These are phyloP conservation scores for Lipomyces yamanashiensis DNA, from an alignment of 805 yeast genomes.

Conservation along the genomic window DNA sequence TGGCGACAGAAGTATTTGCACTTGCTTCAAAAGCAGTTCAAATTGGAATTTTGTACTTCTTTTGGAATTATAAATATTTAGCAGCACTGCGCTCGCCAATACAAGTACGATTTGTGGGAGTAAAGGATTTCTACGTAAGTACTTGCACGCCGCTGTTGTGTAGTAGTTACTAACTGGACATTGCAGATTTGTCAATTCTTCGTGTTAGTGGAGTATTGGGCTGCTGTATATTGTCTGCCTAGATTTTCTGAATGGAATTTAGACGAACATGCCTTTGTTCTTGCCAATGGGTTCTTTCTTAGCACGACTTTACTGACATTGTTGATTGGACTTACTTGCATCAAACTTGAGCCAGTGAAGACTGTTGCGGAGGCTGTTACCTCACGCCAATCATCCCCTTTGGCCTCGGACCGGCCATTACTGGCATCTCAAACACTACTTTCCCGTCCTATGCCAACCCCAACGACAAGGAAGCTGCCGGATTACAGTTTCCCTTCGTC, in stretches of 20 bases:
- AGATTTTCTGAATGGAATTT: constrained; percentile 3
- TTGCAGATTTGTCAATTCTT: constrained; percentile 11
- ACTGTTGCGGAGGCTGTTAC: not conserved
- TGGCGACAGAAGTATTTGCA: constrained; percentile 2
- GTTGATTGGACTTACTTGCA: not conserved
- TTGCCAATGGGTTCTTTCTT: constrained; percentile 6
- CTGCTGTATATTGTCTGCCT: constrained; percentile 15
- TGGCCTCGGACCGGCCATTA: not conserved
- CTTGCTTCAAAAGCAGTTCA: constrained; percentile 6
- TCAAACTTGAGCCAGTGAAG: constrained; percentile 12
- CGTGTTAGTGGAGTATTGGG: constrained; percentile 6
- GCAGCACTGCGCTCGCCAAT: constrained; percentile 9
- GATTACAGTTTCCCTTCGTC: not conserved
- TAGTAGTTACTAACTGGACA: not conserved
- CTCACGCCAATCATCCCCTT: not conserved
- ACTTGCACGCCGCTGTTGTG: not conserved
- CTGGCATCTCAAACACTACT: not conserved
- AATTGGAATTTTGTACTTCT: constrained; percentile 14
- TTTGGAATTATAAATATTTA: constrained; percentile 26
- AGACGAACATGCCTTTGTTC: not conserved
- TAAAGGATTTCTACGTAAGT: constrained; percentile 21
- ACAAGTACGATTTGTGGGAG: constrained; percentile 16
- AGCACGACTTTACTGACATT: not conserved
- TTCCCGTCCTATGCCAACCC: not conserved
- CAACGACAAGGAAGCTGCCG: not conserved